These are phyloP conservation scores for Thelonectria rubi DNA, from an alignment of 2,329 filamentous ascomycete genomes.

Conservation along the genomic window DNA sequence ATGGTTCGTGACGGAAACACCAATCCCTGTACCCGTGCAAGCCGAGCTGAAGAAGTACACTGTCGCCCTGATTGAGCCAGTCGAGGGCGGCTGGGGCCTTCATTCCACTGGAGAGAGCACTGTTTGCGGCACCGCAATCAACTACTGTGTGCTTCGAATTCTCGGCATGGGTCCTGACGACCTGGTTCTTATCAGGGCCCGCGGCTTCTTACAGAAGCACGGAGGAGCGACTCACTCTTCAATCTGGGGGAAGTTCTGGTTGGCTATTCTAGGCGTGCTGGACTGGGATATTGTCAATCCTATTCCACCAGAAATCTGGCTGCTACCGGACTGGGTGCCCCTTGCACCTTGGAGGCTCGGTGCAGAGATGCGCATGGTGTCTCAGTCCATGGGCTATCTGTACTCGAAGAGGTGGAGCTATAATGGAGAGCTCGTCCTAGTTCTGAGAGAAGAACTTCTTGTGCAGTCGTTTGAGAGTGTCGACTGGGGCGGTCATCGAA, in stretches of 20 bases:
- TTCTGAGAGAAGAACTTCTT: conserved; percentile 83
- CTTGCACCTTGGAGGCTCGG: conserved; percentile 93
- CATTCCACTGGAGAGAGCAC: conserved; percentile 93
- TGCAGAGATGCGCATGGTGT: conserved; percentile 81
- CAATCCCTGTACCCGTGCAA: conserved; percentile 80
- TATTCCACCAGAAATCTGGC: conserved; percentile 90
- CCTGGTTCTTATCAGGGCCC: conserved; percentile 82
- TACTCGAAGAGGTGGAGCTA: conserved; percentile 84
- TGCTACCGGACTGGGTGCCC: conserved; percentile 88
- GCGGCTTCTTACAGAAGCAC: conserved; percentile 80
- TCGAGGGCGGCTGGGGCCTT: conserved; percentile 94
- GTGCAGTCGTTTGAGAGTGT: conserved; percentile 80
- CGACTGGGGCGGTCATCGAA: conserved; percentile 78
- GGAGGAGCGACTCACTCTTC: conserved; percentile 85
- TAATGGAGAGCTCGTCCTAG: conserved; percentile 74
- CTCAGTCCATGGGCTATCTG: conserved; percentile 63
- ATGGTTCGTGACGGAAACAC: conserved; percentile 88
- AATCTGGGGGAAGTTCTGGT: conserved; percentile 97
- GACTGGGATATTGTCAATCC: conserved; percentile 95
- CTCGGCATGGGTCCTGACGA: conserved; percentile 85
- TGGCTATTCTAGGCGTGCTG: conserved; percentile 82
- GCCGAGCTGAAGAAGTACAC: conserved; percentile 93
- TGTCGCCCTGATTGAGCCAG: conserved; percentile 80
- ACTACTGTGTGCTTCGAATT: conserved; percentile 82
- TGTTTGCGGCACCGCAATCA: conserved; percentile 88